Evolutionary conservation across 139 green algal species (phyloP), one percentile per base, ranked within the genome.

Genomic region (Asterochloris erici): DNA sequence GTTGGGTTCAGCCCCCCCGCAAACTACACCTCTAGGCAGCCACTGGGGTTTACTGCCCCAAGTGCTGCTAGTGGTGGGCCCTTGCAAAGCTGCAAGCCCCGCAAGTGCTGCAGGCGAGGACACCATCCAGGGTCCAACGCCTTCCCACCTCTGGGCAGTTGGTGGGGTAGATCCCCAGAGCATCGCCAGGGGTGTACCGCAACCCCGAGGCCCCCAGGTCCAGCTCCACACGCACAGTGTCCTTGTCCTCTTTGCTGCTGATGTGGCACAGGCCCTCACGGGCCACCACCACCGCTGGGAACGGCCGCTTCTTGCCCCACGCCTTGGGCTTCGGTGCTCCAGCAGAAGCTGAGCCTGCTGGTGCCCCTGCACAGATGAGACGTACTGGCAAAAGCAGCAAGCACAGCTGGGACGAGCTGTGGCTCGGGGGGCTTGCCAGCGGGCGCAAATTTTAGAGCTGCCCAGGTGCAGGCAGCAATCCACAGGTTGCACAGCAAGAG

Each of bases 141-240:
- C 29, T 38, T 24, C 28, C 9, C 68, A 93, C 93, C 89, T 91
- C 68, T 0, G 77, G 81, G 24, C 84, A 81, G 89, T 98, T 98
- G 79, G 70, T 84, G 26, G 95, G 90, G 81, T 92, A 95, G 11
- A 98, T 87, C 11, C 95, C 95, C 73, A 98, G 87, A 1, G 94
- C 94, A 82, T 98, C 95, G 0, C 95, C 95, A 1, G 94, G 94
- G 15, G 85, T 61, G 83, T 98, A 98, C 10, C 68, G 23, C 63
- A 98, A 68, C 9, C 89, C 94, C 12, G 91, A 95, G 61, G 93
- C 86, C 0, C 87, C 90, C 68, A 97, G 84, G 79, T 96, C 91
- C n/a, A 98, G 69, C 84, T 97, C 92, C 78, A 96, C 85, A 27
- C 91, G 87, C 21, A 87, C 54, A 11, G 94, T 98, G 86, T 96